phyloP scores from a whole-genome alignment of 2,329 filamentous ascomycete species.

The Penicillium brevicompactum region DNA sequence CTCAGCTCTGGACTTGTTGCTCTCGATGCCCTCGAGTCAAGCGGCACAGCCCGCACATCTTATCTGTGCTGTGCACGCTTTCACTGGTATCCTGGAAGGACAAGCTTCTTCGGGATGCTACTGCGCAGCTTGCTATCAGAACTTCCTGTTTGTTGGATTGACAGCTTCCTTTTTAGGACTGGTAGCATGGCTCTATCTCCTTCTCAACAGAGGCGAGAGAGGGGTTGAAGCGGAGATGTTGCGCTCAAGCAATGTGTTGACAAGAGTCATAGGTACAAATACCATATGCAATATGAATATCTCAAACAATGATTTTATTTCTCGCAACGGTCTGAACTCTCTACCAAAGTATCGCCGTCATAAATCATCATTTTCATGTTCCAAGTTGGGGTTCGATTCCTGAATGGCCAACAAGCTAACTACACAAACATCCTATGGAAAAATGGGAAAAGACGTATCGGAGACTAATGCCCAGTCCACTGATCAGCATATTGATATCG shows the following conservation, averaged over 20 bases:
- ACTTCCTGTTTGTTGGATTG: neutral
- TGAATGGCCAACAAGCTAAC: no score
- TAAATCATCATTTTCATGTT: no score
- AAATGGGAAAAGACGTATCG: neutral
- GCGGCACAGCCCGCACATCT: neutral
- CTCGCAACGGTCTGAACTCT: neutral
- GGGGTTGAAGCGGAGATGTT: neutral
- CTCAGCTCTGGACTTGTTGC: neutral
- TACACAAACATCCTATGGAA: neutral
- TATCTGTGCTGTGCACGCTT: neutral
- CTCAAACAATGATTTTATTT: neutral
- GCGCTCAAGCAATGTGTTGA: neutral
- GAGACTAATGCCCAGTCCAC: neutral
- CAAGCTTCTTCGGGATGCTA: neutral
- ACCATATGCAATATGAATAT: neutral
- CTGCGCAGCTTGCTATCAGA: neutral
- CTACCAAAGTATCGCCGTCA: no score
- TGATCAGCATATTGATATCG: slow-evolving; percentile 10
- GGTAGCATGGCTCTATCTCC: neutral
- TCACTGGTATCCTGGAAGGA: neutral
- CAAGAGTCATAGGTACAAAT: neutral
- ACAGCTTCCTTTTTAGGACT: neutral
- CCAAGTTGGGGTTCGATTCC: no score
- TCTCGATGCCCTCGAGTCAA: neutral
- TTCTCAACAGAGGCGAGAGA: neutral